phyloP scores from a whole-genome alignment of 805 yeast genomes.

The Huiozyma naganishii region DNA sequence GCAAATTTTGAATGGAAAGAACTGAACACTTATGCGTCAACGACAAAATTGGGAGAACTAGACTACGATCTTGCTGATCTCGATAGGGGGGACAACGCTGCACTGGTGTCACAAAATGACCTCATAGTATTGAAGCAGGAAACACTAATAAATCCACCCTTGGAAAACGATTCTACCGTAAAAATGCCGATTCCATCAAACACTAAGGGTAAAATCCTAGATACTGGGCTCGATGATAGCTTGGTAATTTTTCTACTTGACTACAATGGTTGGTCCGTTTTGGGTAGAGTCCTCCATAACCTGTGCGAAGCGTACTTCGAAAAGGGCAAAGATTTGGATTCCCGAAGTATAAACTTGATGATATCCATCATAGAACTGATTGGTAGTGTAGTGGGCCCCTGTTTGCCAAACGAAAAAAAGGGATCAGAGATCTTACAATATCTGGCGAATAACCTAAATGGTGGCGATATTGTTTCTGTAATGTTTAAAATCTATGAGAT shows the following conservation, averaged over 20 bases:
- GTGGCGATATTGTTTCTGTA: constrained; percentile 49
- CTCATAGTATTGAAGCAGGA: constrained; percentile 39
- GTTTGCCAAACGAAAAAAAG: constrained; percentile 26
- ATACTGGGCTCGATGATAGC: constrained; percentile 12
- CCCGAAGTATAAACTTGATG: constrained; percentile 31
- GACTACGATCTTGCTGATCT: constrained; percentile 33
- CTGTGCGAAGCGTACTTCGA: constrained; percentile 25
- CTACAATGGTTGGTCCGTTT: constrained; percentile 78
- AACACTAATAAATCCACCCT: constrained; percentile 46
- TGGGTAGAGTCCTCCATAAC: constrained; percentile 71
- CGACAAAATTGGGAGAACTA: constrained; percentile 30
- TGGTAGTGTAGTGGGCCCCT: constrained; percentile 34
- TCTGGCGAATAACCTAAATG: constrained; percentile 34
- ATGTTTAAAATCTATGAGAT: constrained; percentile 59
- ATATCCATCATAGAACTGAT: constrained; percentile 43
- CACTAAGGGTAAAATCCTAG: constrained; percentile 59
- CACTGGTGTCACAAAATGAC: constrained; percentile 19
- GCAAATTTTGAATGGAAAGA: constrained; percentile 53
- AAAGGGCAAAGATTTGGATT: constrained; percentile 25
- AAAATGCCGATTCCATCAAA: constrained; percentile 38
- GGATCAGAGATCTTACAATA: constrained; percentile 26
- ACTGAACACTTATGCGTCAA: constrained; percentile 52
- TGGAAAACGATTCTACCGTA: constrained; percentile 37
- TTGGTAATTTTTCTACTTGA: constrained; percentile 50
- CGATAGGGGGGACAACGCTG: constrained; percentile 10